A percentile compares a stretch with the other conserved stretches of the same genome.
These are phyloP conservation scores for Phellopilus nigrolimitatus DNA, from an alignment of 1,284 basidiomycete species.

Conservation along the genomic window DNA sequence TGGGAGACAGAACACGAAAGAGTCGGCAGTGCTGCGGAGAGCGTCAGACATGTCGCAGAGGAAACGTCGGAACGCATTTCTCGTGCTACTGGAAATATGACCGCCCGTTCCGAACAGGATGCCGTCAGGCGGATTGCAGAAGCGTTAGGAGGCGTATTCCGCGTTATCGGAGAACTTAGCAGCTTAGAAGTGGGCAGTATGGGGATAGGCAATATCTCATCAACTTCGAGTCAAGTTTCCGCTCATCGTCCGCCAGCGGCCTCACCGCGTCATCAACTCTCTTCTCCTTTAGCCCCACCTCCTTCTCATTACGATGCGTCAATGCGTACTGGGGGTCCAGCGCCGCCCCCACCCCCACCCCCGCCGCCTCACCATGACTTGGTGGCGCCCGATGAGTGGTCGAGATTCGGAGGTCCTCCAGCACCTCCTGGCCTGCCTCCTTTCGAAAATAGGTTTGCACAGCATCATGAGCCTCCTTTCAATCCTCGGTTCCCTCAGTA, in stretches of 20 bases:
- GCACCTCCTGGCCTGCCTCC: constrained; percentile 13
- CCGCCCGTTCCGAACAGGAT: constrained; percentile 50
- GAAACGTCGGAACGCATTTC: constrained; percentile 32
- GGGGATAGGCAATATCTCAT: background rate
- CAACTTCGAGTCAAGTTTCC: background rate
- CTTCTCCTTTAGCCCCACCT: constrained; percentile 9
- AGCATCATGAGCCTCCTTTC: constrained; percentile 11
- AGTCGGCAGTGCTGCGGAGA: constrained; percentile 49
- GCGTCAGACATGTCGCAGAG: constrained; percentile 41
- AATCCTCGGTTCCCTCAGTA: background rate
- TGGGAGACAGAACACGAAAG: constrained; percentile 58
- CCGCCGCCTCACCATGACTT: background rate
- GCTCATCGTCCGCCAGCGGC: background rate
- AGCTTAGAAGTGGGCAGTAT: background rate
- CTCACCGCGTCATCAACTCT: constrained; percentile 2
- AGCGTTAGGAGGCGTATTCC: constrained; percentile 55
- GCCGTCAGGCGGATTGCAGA: constrained; percentile 61
- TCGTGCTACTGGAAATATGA: constrained; percentile 36
- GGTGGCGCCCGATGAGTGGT: background rate
- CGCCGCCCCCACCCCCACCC: background rate
- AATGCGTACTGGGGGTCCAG: too few species aligned
- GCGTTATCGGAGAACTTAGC: constrained; percentile 41
- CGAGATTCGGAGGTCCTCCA: background rate
- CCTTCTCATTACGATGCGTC: too few species aligned
- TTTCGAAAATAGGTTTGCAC: constrained; percentile 1